phyloP scores from a whole-genome alignment of 805 yeast genomes.

The Wickerhamiella slavikovae region DNA sequence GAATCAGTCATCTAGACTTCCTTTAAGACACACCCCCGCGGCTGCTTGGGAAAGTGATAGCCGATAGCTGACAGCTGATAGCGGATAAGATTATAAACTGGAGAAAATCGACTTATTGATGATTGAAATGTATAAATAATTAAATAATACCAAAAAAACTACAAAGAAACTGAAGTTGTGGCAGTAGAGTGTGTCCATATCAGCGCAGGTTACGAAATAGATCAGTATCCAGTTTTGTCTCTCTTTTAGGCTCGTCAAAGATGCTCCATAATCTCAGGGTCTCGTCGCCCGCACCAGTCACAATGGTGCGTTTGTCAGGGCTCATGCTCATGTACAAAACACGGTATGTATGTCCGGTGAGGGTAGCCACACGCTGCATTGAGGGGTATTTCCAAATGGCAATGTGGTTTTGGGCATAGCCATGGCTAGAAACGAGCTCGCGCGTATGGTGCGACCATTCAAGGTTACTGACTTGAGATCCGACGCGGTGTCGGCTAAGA shows the following conservation, averaged over 20 bases:
- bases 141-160: too few species aligned
- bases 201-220: constrained; percentile 2
- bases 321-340: constrained; percentile 77
- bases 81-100: too few species aligned
- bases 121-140: too few species aligned
- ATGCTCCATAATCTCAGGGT: constrained; percentile 91
- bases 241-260: constrained; percentile 45
- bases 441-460: constrained; percentile 84
- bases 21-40: too few species aligned
- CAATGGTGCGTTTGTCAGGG: constrained; percentile 92
- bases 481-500: constrained; percentile 71
- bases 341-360: constrained; percentile 86
- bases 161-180: too few species aligned
- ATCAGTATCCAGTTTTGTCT: too few species aligned
- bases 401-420: constrained; percentile 76
- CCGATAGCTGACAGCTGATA: too few species aligned
- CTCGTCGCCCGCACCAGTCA: constrained; percentile 97
- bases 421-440: constrained; percentile 88
- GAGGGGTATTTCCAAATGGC: constrained; percentile 87
- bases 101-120: too few species aligned
- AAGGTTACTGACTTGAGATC: constrained; percentile 88
- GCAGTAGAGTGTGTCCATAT: too few species aligned
- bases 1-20: too few species aligned
- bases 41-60: too few species aligned
- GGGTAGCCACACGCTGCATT: constrained; percentile 79